Conservation (phyloP, 2,329 filamentous ascomycete species). For the Cercospora brassicicola region DNA sequence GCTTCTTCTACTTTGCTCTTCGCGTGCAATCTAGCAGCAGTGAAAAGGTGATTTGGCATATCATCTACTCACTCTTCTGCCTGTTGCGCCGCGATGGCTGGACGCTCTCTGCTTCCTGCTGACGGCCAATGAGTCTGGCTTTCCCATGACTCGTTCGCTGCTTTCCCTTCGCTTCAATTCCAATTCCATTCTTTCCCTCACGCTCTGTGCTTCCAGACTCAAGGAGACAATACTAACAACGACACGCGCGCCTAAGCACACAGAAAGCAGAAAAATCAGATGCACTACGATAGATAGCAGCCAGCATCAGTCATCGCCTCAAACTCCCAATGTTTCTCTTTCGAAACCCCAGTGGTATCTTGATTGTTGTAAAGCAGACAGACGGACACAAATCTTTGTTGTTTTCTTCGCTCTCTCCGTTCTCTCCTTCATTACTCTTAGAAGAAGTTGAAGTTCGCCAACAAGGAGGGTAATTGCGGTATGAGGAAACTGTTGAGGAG, state of each 20-base stretch:
- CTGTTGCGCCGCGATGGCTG: neutral
- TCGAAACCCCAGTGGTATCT: constrained; percentile 2
- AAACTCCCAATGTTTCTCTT: neutral
- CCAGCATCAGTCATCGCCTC: neutral
- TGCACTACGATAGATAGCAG: neutral
- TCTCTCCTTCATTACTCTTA: neutral
- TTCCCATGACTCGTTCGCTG: neutral
- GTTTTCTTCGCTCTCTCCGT: neutral
- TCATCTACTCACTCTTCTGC: neutral
- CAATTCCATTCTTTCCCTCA: neutral
- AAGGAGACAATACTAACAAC: neutral
- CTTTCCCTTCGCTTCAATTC: neutral
- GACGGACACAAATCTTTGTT: neutral
- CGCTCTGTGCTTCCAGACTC: neutral
- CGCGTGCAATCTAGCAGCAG: neutral
- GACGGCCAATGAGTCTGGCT: neutral
- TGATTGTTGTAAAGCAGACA: neutral
- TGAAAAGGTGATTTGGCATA: neutral
- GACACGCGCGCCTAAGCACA: neutral
- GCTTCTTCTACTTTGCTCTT: neutral
- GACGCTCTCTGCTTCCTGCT: neutral
- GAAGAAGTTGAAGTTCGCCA: neutral
- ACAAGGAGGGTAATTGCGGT: constrained; percentile 30
- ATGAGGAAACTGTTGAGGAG: constrained; percentile 30
- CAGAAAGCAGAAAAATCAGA: neutral